Evolutionary conservation across 164 flowering plant genomes (phyloP), one percentile per base, ranked within the genome.

Genomic region (Berberis vulgaris): DNA sequence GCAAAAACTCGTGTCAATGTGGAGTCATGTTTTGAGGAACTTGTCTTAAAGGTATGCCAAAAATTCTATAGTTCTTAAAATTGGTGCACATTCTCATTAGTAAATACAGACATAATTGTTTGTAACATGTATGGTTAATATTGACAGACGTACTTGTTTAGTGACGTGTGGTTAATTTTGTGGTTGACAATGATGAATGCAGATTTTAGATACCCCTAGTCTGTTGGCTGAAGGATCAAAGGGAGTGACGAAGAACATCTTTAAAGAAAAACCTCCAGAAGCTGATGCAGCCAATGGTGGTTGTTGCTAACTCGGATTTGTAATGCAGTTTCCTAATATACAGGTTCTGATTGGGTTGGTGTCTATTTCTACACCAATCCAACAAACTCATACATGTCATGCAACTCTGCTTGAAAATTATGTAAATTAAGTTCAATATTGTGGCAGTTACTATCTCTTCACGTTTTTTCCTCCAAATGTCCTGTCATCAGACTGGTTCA

Each of bases 171-270:
- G 26, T 26, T 26, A 26, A 26, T 26, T 26, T 26, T 26, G 26
- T 26, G 26, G 26, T 26, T 26, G 26, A 11, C 60, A 55, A 50
- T 60, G 45, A 45, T 38, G 42, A 8, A 2, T 73, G 76, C 86
- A 90, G 97, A 90, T 90, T 39, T 76, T 88, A 79, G 97, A 88
- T 7, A 90, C 96, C 3, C 96, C 97, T 1, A 88, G 96, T 72
- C 80, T 88, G 6, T 64, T 88, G 73, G 86, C 88, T 7, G 95
- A 83, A 40, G 92, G 89, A 39, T 80, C 91, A 7, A 64, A 76
- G 9, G 87, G 86, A 47, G 79, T 76, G 53, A 90, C 76, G 61
- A 85, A 65, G 81, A 88, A 86, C 80, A 90, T 90, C 52, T 90
- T 90, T 64, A 83, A 78, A 65, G 83, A 88, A 72, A 88, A 86